These are phyloP conservation scores for Lepraria neglecta DNA, from an alignment of 495 filamentous ascomycete species.

Conservation along the genomic window DNA sequence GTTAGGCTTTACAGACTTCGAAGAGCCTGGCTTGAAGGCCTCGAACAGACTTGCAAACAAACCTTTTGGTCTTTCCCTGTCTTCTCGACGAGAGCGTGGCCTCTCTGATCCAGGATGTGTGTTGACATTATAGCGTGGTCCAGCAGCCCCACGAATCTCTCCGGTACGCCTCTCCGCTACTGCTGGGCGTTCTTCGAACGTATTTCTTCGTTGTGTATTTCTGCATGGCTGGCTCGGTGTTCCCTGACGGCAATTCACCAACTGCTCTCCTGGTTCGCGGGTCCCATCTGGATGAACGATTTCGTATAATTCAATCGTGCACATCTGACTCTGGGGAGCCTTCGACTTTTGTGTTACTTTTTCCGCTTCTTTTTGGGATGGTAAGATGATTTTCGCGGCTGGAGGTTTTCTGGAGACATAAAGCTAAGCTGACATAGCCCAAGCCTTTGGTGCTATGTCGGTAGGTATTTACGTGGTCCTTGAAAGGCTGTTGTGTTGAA, in stretches of 20 bases:
- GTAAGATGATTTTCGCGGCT: background rate
- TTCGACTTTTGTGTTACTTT: slow-evolving; percentile 1
- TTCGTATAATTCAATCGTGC: slow-evolving; percentile 23
- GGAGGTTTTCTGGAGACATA: slow-evolving; percentile 18
- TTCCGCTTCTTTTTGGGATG: slow-evolving; percentile 11
- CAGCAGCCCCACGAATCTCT: slow-evolving; percentile 6
- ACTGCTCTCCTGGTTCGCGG: slow-evolving; percentile 16
- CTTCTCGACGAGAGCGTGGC: background rate
- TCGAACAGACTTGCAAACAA: background rate
- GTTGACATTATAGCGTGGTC: no score
- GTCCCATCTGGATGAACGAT: slow-evolving; percentile 20
- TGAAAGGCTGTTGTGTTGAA: background rate
- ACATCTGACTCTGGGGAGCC: slow-evolving; percentile 18
- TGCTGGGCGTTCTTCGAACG: slow-evolving; percentile 10
- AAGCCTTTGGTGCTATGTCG: background rate
- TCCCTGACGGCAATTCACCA: slow-evolving; percentile 16
- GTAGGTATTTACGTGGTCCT: background rate
- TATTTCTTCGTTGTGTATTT: background rate
- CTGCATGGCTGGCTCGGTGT: slow-evolving; percentile 19
- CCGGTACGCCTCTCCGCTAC: slow-evolving; percentile 6
- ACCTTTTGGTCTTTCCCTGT: background rate
- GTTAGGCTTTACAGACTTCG: background rate
- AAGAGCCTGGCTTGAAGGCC: background rate
- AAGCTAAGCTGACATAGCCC: slow-evolving; percentile 23
- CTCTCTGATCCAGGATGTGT: background rate